phyloP scores from a whole-genome alignment of 2,329 filamentous ascomycete species.

The Penicillium sclerotiorum region DNA sequence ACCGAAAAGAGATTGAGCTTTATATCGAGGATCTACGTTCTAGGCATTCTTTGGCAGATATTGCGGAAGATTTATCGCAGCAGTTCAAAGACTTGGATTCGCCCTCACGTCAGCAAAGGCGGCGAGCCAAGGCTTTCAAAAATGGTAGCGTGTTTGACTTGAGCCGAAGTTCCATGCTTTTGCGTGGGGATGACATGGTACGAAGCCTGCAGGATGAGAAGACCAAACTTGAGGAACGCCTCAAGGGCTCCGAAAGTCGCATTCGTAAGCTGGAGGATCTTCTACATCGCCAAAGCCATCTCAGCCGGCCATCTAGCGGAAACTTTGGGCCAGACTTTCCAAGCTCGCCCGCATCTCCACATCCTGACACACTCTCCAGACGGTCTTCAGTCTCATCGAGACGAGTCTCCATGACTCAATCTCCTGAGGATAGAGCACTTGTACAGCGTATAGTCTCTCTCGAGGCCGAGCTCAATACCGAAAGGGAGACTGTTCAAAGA shows the following conservation, averaged over 20 bases:
- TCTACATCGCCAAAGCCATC: constrained; percentile 75
- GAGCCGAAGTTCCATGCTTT: constrained; percentile 80
- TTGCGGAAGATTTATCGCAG: constrained; percentile 73
- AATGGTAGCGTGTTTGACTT: constrained; percentile 94
- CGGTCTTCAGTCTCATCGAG: constrained; percentile 64
- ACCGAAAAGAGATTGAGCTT: constrained; percentile 73
- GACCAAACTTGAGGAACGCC: constrained; percentile 68
- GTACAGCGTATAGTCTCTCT: constrained; percentile 66
- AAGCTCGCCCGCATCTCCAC: constrained; percentile 45
- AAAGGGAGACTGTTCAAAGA: constrained; percentile 67
- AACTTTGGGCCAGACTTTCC: constrained; percentile 50
- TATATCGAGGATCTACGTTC: constrained; percentile 69
- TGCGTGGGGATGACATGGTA: constrained; percentile 82
- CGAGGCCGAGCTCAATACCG: constrained; percentile 75
- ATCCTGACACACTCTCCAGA: constrained; percentile 51
- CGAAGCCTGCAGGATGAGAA: constrained; percentile 83
- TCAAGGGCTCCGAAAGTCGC: constrained; percentile 84
- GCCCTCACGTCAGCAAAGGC: constrained; percentile 83
- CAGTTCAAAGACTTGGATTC: constrained; percentile 76
- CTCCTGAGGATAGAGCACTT: constrained; percentile 62
- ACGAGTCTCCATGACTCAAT: constrained; percentile 63
- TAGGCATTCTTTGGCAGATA: constrained; percentile 65
- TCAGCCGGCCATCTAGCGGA: constrained; percentile 56
- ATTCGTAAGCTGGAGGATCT: constrained; percentile 90
- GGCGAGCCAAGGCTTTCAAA: constrained; percentile 90